Conservation (phyloP, 1,139 yeast species). For the Taiozyma onychis region DNA sequence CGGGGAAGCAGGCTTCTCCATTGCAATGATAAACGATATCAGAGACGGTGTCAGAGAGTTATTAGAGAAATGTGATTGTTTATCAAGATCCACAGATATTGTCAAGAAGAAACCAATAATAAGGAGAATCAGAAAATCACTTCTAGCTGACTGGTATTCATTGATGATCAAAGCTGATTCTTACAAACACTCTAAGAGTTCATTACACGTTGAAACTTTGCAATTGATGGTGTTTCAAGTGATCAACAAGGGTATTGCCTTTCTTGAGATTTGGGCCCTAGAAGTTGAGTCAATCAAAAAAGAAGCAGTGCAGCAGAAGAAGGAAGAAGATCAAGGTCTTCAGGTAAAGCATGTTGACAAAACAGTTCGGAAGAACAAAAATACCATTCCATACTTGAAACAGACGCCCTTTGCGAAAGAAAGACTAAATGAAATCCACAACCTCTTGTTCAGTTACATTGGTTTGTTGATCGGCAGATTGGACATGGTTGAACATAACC, state of each 20-base stretch:
- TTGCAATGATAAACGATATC: slow-evolving; percentile 45
- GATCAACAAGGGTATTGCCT: slow-evolving; percentile 62
- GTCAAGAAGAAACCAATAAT: slow-evolving; percentile 68
- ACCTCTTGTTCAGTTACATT: slow-evolving; percentile 62
- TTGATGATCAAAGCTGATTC: slow-evolving; percentile 84
- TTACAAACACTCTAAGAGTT: slow-evolving; percentile 65
- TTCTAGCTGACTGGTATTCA: slow-evolving; percentile 88
- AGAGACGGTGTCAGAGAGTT: slow-evolving; percentile 81
- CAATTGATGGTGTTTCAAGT: slow-evolving; percentile 73
- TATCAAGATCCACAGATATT: slow-evolving; percentile 75
- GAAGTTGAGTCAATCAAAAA: slow-evolving; percentile 37
- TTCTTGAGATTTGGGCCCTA: slow-evolving; percentile 69
- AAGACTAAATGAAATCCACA: slow-evolving; percentile 71
- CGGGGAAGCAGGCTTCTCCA: slow-evolving; percentile 24
- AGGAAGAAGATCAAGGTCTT: slow-evolving; percentile 4
- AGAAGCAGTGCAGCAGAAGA: slow-evolving; percentile 25
- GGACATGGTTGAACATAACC: slow-evolving; percentile 69
- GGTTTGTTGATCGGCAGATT: slow-evolving; percentile 68
- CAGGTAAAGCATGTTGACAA: background rate
- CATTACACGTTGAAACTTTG: slow-evolving; percentile 61
- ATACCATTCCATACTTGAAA: slow-evolving; percentile 28
- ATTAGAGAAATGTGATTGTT: slow-evolving; percentile 73
- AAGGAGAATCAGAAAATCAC: slow-evolving; percentile 67
- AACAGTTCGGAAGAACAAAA: background rate
- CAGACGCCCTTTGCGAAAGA: slow-evolving; percentile 65